Evolutionary conservation across 495 filamentous ascomycete genomes (phyloP), one percentile per base, ranked within the genome.

Genomic region (Aspergillus haitiensis): DNA sequence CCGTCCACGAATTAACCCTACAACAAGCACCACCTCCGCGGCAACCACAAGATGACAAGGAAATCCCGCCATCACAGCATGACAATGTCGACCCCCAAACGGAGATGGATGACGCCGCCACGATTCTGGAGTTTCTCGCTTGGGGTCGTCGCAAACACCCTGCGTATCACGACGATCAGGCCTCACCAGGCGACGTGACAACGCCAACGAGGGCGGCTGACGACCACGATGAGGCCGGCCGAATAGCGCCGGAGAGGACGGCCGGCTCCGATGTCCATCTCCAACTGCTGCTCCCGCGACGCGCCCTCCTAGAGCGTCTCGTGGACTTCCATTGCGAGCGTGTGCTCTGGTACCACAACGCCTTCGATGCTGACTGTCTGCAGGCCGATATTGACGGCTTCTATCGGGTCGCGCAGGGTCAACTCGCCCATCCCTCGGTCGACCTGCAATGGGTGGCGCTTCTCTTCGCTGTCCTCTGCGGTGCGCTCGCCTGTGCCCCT

Each of bases 81-180:
- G 0, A 34, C 3, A 50, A 54, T 6, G 5, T 42, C 13, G 56
- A 45, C 12, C 48, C 62, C 31, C 44, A 50, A 36, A 40, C 40
- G 3, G 74, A 72, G 45, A 64, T 71, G 18, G 70, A 73, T 61
- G 74, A 78, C 56, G 74, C 75, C 6, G 75, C 75, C 5, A 75
- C 75, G 8, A 71, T 78, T n/a, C 68, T 78, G 0, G 75, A 78
- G 53, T 78, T 78, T 51, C 68, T 78, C 7, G 74, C 74, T 2
- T 78, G 75, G 75, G 75, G 75, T 27, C 67, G 74, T 31, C 65
- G 68, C 45, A 76, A 78, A 42, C 69, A 78, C 44, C 65, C 70
- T 1, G 70, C 71, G 39, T 75, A 72, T 51, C 67, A 66, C 15
- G 64, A 69, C 10, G 60, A 56, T 27, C 55, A 50, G n/a, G 62